A percentile compares a stretch with the other conserved stretches of the same genome.
These are phyloP conservation scores for Calycina marina DNA, from an alignment of 2,329 filamentous ascomycete genomes.

Conservation along the genomic window DNA sequence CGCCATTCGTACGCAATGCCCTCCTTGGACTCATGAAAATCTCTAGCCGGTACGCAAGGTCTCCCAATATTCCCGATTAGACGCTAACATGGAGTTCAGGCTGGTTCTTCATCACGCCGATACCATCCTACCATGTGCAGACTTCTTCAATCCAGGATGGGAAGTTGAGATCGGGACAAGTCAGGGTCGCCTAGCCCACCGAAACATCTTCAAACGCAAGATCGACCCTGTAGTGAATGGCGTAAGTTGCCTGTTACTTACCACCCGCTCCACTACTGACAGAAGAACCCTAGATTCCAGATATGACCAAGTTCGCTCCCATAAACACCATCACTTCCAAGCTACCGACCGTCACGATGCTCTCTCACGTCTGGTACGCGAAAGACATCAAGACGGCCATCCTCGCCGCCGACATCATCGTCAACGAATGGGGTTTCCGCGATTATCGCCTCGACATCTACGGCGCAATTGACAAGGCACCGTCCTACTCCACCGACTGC, in stretches of 20 bases:
- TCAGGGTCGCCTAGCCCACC: slow-evolving; percentile 39
- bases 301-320: slow-evolving; percentile 42
- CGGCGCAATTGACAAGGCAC: slow-evolving; percentile 47
- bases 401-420: slow-evolving; percentile 47
- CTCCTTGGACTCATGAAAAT: slow-evolving; percentile 7
- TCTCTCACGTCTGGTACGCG: slow-evolving; percentile 39
- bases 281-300: slow-evolving; percentile 30
- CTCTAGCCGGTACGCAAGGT: background rate
- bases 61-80: background rate
- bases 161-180: slow-evolving; percentile 46
- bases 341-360: slow-evolving; percentile 47
- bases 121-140: slow-evolving; percentile 39
- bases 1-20: slow-evolving; percentile 18
- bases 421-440: slow-evolving; percentile 50
- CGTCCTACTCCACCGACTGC: slow-evolving; percentile 45
- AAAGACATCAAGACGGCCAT: slow-evolving; percentile 53
- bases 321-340: slow-evolving; percentile 43
- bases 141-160: slow-evolving; percentile 51
- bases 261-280: background rate
- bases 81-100: slow-evolving; percentile 10
- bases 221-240: slow-evolving; percentile 52
- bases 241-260: background rate
- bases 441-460: slow-evolving; percentile 50
- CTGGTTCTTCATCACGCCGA: slow-evolving; percentile 36
- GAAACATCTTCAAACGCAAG: slow-evolving; percentile 41